Percentiles rank a stretch among this genome's conserved stretches.
Conservation (phyloP, 768 basidiomycete species). For the Lactarius sp. region DNA sequence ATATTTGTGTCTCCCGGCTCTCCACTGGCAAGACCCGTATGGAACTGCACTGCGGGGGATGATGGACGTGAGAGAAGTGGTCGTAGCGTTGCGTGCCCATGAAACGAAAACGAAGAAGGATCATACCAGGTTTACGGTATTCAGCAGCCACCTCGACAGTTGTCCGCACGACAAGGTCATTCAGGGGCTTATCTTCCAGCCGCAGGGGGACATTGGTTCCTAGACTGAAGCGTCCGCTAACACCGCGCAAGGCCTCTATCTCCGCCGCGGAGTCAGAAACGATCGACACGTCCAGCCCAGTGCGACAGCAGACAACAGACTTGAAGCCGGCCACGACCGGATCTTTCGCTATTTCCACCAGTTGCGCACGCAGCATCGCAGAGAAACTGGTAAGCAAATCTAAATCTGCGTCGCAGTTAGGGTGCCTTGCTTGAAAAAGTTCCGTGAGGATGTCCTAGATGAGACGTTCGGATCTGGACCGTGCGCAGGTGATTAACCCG, state of each 20-base stretch:
- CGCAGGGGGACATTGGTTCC: conserved; percentile 40
- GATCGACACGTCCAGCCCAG: conserved; percentile 54
- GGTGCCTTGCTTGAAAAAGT: neutral
- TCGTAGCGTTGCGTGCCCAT: neutral
- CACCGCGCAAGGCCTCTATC: neutral
- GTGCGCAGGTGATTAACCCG: neutral
- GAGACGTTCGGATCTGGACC: neutral
- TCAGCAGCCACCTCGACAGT: conserved; percentile 50
- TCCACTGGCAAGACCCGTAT: conserved; percentile 52
- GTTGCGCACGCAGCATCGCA: neutral
- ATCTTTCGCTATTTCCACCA: conserved; percentile 35
- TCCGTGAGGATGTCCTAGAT: neutral
- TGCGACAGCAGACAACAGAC: conserved; percentile 72
- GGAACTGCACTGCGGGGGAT: conserved; percentile 63
- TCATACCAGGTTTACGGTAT: conserved; percentile 53
- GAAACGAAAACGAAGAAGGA: neutral
- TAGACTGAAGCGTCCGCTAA: conserved; percentile 29
- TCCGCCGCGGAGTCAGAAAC: conserved; percentile 27
- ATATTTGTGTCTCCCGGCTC: conserved; percentile 62
- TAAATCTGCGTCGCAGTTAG: neutral
- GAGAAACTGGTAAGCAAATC: neutral
- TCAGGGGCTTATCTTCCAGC: conserved; percentile 55
- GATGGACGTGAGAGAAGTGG: neutral
- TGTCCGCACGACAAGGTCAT: conserved; percentile 59
- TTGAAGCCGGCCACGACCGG: conserved; percentile 63